Base-by-base conservation (phyloP, 1,284 basidiomycete genomes). In the Trichosporon coremiiforme region DNA sequence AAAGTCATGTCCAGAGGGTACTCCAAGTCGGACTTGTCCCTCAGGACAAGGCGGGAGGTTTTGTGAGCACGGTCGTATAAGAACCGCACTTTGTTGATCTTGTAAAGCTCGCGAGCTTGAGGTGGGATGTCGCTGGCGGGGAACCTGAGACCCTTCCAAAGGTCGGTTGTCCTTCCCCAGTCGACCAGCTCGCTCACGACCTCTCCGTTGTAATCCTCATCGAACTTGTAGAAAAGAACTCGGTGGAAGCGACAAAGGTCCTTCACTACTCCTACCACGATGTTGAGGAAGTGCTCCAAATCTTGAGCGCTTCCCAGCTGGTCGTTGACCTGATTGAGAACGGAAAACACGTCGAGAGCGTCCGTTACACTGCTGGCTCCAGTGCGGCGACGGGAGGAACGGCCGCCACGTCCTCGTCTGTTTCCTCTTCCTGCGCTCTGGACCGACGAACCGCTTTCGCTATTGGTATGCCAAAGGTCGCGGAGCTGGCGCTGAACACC, bases 1-100 rank as follows among this genome's bases (percentile, higher is more conserved):
- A 94, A 91, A 0, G 93, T 94, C 92, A 95, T 94, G 79, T 95
- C 89, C 86, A 95, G 84, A 1, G 93, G 92, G 2, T 84, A 83
- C 50, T 90, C 87, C 7, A 95, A 85, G 80, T 95, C 93, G 31
- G 87, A 86, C 75, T 86, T 85, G 68, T 84, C 86, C 64, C 88
- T 85, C 62, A 90, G 89, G 13, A 95, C 89, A 66, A 96, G 85
- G 5, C 93, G 86, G 4, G 93, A 91, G 0, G 92, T 93, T 1
- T 88, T 86, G 78, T 91, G 91, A 41, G 87, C 87, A 17, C 92
- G 87, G 77, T 95, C 89, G 79, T 95, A 96, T 31, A 95, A 82
- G 50, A 94, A 80, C 22, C 93, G 88, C 22, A 94, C 91, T 80
- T 92, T 94, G 84, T 95, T 88, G 78, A 87, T 84, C 71, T 83